Evolutionary conservation across 768 basidiomycete genomes (phyloP).

Genomic region (Paxillus involutus): DNA sequence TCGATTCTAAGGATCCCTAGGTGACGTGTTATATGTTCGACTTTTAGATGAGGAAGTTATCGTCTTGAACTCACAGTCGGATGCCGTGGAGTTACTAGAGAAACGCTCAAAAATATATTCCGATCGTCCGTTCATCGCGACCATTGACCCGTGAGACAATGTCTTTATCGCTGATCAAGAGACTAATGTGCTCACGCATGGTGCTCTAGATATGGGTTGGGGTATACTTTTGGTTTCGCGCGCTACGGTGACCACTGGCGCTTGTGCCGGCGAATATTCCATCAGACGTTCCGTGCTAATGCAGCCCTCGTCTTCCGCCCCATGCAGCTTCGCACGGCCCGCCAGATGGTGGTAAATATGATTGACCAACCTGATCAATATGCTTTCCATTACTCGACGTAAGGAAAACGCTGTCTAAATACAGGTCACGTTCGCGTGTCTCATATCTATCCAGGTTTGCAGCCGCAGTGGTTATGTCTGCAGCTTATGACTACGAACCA

Average conservation of each 20-base stretch:
- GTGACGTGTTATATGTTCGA: slow-evolving; percentile 47
- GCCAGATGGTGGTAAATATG: slow-evolving; percentile 4
- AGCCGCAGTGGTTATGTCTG: neutral
- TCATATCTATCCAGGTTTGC: neutral
- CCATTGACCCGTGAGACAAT: slow-evolving; percentile 13
- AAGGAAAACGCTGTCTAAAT: neutral
- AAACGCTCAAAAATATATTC: slow-evolving; percentile 48
- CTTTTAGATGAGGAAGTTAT: slow-evolving; percentile 45
- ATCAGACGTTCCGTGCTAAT: slow-evolving; percentile 9
- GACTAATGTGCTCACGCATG: neutral
- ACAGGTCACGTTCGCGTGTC: neutral
- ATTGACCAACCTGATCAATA: slow-evolving; percentile 6
- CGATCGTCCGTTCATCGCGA: slow-evolving; percentile 41
- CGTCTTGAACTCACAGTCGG: slow-evolving; percentile 44
- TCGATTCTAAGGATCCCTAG: slow-evolving; percentile 19
- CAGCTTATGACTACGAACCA: slow-evolving; percentile 2
- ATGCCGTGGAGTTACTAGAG: slow-evolving; percentile 46
- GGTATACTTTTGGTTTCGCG: slow-evolving; percentile 3
- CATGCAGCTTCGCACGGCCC: slow-evolving; percentile 8
- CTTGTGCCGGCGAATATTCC: slow-evolving; percentile 15
- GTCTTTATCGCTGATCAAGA: too few relatives aligned
- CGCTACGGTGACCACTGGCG: slow-evolving; percentile 12
- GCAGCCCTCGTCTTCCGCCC: slow-evolving; percentile 3
- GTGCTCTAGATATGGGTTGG: slow-evolving; percentile 16
- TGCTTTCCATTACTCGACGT: neutral